Conservation (phyloP, 2,329 filamentous ascomycete species). For the Mycosphaerella arachidis region DNA sequence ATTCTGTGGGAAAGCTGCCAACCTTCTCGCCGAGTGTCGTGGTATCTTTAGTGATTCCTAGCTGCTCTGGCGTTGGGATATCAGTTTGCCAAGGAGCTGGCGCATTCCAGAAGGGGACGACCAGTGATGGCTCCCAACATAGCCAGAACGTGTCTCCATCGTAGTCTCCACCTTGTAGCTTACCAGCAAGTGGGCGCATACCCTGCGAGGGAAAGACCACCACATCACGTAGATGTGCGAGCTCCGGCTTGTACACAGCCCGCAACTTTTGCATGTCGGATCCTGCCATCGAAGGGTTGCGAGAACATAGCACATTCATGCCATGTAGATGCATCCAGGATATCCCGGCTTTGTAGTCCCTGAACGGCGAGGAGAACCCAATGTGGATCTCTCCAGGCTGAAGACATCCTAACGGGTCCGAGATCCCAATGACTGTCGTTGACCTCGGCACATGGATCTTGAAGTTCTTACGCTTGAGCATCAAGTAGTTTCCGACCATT, state of each 20-base stretch:
- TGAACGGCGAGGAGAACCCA: constrained; percentile 44
- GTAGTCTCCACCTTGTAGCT: constrained; percentile 74
- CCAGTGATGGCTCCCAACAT: constrained; percentile 66
- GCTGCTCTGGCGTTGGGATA: constrained; percentile 25
- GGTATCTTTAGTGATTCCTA: constrained; percentile 50
- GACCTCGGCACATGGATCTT: constrained; percentile 55
- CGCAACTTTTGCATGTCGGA: constrained; percentile 66
- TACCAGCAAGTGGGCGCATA: constrained; percentile 58
- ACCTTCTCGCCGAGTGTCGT: constrained; percentile 46
- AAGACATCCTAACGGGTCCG: constrained; percentile 60
- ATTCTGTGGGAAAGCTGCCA: constrained; percentile 46
- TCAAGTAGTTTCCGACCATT: constrained; percentile 13
- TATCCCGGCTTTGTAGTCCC: constrained; percentile 35
- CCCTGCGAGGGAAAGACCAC: constrained; percentile 70
- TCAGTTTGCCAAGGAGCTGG: constrained; percentile 44
- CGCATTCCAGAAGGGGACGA: constrained; percentile 62
- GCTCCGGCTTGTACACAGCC: constrained; percentile 50
- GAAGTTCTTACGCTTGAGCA: constrained; percentile 19
- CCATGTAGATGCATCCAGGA: constrained; percentile 53
- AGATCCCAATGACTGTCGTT: constrained; percentile 61
- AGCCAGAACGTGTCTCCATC: constrained; percentile 74
- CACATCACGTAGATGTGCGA: constrained; percentile 70
- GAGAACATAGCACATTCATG: constrained; percentile 61
- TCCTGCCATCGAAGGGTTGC: constrained; percentile 63
- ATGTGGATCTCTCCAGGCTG: constrained; percentile 64